phyloP scores from a whole-genome alignment of 805 yeast genomes.

The Saturnispora sanitii region DNA sequence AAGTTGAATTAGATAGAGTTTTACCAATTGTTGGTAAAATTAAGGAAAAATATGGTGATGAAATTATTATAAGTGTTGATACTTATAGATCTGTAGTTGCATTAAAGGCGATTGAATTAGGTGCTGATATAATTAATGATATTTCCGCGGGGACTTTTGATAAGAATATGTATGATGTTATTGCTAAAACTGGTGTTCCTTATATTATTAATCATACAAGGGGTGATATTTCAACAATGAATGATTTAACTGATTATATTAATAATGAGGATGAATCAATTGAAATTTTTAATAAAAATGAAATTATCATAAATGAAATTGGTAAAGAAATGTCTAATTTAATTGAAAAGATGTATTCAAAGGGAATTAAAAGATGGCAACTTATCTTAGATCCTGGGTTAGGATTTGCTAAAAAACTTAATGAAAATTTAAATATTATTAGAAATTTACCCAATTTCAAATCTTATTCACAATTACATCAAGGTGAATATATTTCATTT shows the following conservation, averaged over 20 bases:
- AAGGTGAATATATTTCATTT: conserved; percentile 31
- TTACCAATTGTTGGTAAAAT: conserved; percentile 59
- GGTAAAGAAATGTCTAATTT: conserved; percentile 54
- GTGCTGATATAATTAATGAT: conserved; percentile 90
- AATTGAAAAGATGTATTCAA: conserved; percentile 43
- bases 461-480: conserved; percentile 29
- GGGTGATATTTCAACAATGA: conserved; percentile 74
- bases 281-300: conserved; percentile 10
- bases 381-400: conserved; percentile 88
- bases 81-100: conserved; percentile 80
- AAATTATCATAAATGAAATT: conserved; percentile 37
- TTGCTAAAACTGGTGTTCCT: conserved; percentile 64
- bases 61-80: conserved; percentile 66
- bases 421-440: conserved; percentile 61
- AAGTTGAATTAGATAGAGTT: conserved; percentile 65
- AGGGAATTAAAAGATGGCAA: conserved; percentile 83
- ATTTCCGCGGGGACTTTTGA: conserved; percentile 76
- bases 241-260: conserved; percentile 41
- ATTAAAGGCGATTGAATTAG: conserved; percentile 50
- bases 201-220: conserved; percentile 78
- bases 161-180: conserved; percentile 50
- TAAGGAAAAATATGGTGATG: conserved; percentile 29
- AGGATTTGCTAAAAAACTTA: conserved; percentile 84
- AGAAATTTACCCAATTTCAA: conserved; percentile 39
- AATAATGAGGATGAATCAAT: conserved; percentile 24